Evolutionary conservation across 202 grass and related monocot genomes (phyloP), one percentile per base, ranked within the genome.

Genomic region (Bolboschoenoplectus hybrid): DNA sequence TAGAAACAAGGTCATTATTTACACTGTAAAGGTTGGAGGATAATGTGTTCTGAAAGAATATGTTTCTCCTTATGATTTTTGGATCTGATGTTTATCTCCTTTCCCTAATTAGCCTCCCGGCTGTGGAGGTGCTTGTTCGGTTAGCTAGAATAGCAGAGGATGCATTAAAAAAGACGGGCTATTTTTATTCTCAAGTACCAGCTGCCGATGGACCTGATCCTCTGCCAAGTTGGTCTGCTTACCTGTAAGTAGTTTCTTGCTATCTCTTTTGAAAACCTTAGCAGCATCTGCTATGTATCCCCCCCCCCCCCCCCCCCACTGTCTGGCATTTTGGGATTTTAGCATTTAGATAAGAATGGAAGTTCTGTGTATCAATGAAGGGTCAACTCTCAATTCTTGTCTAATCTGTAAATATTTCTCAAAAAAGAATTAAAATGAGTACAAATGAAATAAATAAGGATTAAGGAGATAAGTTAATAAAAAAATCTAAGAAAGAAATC

Each of bases 121-220:
- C 93, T 84, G 86, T 86, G 86, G 88, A 93, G 87, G 93, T 95
- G 46, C 93, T 98, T 73, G 88, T 91, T 83, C 88, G 91, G 81
- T 87, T 98, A 51, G 82, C 86, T 78, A 93, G 91, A 95, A 89
- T 98, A 69, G 91, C 90, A 35, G 80, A 91, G 67, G 80, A 89
- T 11, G 90, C 93, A 81, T 81, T 98, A 88, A 92, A 84, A 66
- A 80, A 90, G 81, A 98, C 93, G 0, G 93, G 90, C 55, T 94
- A 93, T 82, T 98, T 95, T 86, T 89, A 92, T 87, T 92, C 86
- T 77, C 88, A 91, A 88, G 82, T 95, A 61, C 52, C 87, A 80
- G 85, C 72, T 79, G 36, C 79, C 66, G 43, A 81, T 69, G 81
- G 82, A 58, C 84, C 73, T 82, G 91, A 94, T 58, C 86, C 67